These are phyloP conservation scores for Nemania sp. DNA, from an alignment of 2,329 filamentous ascomycete genomes.

Conservation along the genomic window DNA sequence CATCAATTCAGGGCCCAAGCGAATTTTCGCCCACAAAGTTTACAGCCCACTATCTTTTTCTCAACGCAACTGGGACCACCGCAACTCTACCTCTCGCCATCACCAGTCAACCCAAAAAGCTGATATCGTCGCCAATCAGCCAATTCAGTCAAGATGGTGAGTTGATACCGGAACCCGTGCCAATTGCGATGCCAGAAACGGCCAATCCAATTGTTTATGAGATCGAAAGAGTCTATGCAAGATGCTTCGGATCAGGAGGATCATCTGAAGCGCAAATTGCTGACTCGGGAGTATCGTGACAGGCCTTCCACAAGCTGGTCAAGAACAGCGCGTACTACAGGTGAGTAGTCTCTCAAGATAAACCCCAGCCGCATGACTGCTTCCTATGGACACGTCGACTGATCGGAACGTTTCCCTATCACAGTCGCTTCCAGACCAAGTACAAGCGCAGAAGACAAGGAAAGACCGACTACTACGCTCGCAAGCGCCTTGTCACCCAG, in stretches of 20 bases:
- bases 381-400: conserved; percentile 29
- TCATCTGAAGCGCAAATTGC: conserved; percentile 99
- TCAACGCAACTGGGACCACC: conserved; percentile 20
- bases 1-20: conserved; percentile 30
- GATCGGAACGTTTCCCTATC: conserved; percentile 29
- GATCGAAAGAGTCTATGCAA: conserved; percentile 78
- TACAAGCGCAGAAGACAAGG: conserved; percentile 95
- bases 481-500: conserved; percentile 99
- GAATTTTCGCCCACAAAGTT: conserved; percentile 44
- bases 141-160: conserved; percentile 70
- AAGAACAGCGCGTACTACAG: conserved; percentile 99
- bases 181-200: conserved; percentile 39
- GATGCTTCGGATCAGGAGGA: conserved; percentile 84
- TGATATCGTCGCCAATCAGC: conserved; percentile 44
- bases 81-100: conserved; percentile 20
- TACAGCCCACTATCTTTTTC: conserved; percentile 35
- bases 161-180: conserved; percentile 49
- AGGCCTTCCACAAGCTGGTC: conserved; percentile 91
- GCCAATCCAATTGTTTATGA: conserved; percentile 34
- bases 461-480: conserved; percentile 99
- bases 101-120: conserved; percentile 29
- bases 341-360: conserved; percentile 63
- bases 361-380: no score
- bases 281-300: conserved; percentile 75
- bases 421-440: conserved; percentile 98